These are phyloP conservation scores for Kockovaella imperatae DNA, from an alignment of 768 basidiomycete genomes.

Conservation along the genomic window DNA sequence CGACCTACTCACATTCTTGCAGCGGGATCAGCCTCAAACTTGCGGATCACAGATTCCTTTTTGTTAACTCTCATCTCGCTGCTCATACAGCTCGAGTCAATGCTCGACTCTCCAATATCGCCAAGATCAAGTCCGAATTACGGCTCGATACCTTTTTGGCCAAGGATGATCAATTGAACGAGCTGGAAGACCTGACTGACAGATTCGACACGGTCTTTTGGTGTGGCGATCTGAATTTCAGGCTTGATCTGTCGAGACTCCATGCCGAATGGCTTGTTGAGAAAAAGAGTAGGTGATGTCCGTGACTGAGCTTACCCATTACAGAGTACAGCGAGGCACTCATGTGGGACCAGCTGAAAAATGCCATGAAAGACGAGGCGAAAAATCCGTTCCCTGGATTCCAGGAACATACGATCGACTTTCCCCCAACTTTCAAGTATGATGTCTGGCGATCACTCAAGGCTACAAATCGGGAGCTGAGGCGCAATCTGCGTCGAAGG, in stretches of 20 bases:
- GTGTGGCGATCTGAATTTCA: conserved; percentile 86
- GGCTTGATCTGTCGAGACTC: conserved; percentile 75
- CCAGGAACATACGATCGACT: conserved; percentile 67
- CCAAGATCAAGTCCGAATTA: conserved; percentile 81
- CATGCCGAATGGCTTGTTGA: conserved; percentile 93
- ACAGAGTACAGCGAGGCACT: conserved; percentile 77
- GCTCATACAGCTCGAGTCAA: conserved; percentile 51
- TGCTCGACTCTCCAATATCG: conserved; percentile 73
- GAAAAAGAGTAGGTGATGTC: conserved; percentile 54
- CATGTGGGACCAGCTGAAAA: conserved; percentile 78
- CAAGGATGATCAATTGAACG: conserved; percentile 18
- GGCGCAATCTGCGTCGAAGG: conserved; percentile 18
- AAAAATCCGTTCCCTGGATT: conserved; percentile 64
- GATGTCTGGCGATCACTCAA: conserved; percentile 50
- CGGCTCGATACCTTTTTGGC: conserved; percentile 68
- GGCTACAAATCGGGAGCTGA: conserved; percentile 38
- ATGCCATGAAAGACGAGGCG: conserved; percentile 61
- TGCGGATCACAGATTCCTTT: conserved; percentile 71
- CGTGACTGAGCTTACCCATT: conserved; percentile 5
- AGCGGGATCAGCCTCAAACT: conserved; percentile 75
- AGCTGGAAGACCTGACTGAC: conserved; percentile 61
- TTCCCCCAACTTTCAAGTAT: conserved; percentile 92
- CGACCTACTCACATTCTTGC: background rate
- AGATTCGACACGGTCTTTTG: conserved; percentile 83
- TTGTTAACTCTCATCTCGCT: conserved; percentile 85